Base-by-base conservation (phyloP, 805 yeast species). In the Cyberlindnera mrakii region DNA sequence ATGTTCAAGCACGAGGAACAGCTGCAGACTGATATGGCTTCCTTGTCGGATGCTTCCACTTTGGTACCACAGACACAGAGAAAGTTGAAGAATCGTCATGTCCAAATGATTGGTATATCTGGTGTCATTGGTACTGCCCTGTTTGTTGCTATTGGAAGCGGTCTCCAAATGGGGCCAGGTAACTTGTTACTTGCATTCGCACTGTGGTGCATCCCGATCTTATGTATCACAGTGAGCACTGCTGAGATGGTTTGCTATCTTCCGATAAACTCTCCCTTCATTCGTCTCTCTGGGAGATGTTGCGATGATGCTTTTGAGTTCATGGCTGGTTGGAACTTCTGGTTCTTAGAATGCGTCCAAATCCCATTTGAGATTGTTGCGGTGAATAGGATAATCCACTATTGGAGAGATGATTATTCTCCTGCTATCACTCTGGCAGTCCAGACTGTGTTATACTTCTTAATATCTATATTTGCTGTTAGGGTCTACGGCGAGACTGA, bases 281-380 rank as follows among this genome's bases (percentile, higher is more conserved):
- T 85, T 43, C 65, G 85, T 30, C 63, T 83, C 64, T 82, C 89
- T 0, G 86, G 88, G 16, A 65, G 91, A 42, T 84, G 86, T 59
- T 78, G 79, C 41, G 93, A 85, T 58, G 80, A 78, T 35, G 84
- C 95, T 0, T 64, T 83, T 43, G 93, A 84, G 51, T 75, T 83
- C 35, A 76, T 76, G 71, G 78, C 84, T 2, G 89, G 91, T 23
- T 85, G 87, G 82, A 85, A 85, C 57, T 85, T 82, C 55, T 84
- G 85, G 76, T 68, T 85, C 48, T 66, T 85, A 53, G 82, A 84
- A 58, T 82, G 89, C 49, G 80, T 85, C 0, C 78, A 80, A 46
- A 82, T 87, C 39, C 96, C 96, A 2, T 85, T 81, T 54, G 96
- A 88, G 63, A 80, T 87, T 42, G 84, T 84, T 7, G 84, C 89